phyloP scores from a whole-genome alignment of 2,329 filamentous ascomycete genomes.

The Penicillium nordicum region DNA sequence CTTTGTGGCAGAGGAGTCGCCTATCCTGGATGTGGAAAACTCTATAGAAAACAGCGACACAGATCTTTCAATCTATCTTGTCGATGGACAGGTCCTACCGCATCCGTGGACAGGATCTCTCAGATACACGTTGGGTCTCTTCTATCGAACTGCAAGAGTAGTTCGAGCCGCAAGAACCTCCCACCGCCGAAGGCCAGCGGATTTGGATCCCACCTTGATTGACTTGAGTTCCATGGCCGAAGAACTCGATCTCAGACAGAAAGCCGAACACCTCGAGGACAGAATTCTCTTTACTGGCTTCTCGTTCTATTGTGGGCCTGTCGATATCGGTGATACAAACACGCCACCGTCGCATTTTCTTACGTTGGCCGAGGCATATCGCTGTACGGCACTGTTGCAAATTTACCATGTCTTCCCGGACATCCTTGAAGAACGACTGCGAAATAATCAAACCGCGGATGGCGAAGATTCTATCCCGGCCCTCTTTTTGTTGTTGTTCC shows the following conservation, averaged over 20 bases:
- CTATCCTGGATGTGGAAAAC: conserved; percentile 18
- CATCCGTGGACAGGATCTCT: conserved; percentile 24
- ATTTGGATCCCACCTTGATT: conserved; percentile 12
- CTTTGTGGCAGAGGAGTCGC: conserved; percentile 21
- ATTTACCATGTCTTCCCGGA: conserved; percentile 25
- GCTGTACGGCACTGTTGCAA: conserved; percentile 21
- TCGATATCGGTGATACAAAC: conserved; percentile 23
- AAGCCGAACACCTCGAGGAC: conserved; percentile 19
- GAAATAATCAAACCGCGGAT: conserved; percentile 6
- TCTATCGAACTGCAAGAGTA: conserved; percentile 20
- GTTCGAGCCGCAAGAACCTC: conserved; percentile 16
- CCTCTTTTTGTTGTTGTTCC: conserved; percentile 18
- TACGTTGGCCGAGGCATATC: conserved; percentile 22
- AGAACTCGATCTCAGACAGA: conserved; percentile 18
- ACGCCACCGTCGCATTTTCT: conserved; percentile 24
- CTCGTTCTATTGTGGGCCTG: conserved; percentile 21
- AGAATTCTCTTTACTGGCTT: conserved; percentile 20
- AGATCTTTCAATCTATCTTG: conserved; percentile 20
- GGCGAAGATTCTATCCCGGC: conserved; percentile 10
- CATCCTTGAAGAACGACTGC: conserved; percentile 18
- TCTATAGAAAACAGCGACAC: conserved; percentile 12
- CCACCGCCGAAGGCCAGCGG: conserved; percentile 10
- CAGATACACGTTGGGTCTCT: conserved; percentile 17
- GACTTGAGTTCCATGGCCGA: conserved; percentile 19
- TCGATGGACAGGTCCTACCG: conserved; percentile 20